Percentiles rank a stretch among this genome's conserved stretches.
Evolutionary conservation across 805 yeast genomes (phyloP).

Genomic region (Lipomyces orientalis): DNA sequence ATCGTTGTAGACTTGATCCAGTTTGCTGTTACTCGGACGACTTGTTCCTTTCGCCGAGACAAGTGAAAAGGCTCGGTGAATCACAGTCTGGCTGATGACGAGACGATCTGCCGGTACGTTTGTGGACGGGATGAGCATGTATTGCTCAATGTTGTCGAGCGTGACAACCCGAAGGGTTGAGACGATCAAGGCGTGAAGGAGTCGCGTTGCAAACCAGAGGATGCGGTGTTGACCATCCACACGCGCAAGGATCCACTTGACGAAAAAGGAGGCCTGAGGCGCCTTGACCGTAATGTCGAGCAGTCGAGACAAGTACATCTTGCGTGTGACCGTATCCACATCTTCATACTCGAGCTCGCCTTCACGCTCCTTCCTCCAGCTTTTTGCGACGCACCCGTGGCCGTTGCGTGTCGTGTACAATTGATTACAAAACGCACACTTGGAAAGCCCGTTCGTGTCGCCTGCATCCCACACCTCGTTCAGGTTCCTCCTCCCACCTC

Average conservation of each 20-base stretch:
- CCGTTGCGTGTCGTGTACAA: not conserved
- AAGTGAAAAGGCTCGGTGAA: not conserved
- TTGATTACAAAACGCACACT: not conserved
- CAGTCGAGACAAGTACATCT: not conserved
- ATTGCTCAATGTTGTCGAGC: not conserved
- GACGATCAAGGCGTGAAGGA: not conserved
- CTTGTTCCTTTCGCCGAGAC: not conserved
- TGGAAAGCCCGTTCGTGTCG: not conserved
- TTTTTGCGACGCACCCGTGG: conserved; percentile 1
- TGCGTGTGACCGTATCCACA: not conserved
- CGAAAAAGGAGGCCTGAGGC: not conserved
- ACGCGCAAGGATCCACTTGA: conserved; percentile 2
- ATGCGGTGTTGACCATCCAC: not conserved
- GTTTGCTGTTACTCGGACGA: not conserved
- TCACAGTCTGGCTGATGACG: too few relatives aligned
- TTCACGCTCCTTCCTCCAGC: not conserved
- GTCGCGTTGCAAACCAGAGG: conserved; percentile 2
- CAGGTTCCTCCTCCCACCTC: not conserved
- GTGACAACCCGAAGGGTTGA: conserved; percentile 1
- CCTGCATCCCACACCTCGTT: conserved; percentile 1
- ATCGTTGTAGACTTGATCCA: not conserved
- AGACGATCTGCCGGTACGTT: too few relatives aligned
- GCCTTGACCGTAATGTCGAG: not conserved
- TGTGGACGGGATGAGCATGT: too few relatives aligned
- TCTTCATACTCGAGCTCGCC: not conserved